Conservation (phyloP, 2,329 filamentous ascomycete genomes). For the Pyrenochaeta sp. region DNA sequence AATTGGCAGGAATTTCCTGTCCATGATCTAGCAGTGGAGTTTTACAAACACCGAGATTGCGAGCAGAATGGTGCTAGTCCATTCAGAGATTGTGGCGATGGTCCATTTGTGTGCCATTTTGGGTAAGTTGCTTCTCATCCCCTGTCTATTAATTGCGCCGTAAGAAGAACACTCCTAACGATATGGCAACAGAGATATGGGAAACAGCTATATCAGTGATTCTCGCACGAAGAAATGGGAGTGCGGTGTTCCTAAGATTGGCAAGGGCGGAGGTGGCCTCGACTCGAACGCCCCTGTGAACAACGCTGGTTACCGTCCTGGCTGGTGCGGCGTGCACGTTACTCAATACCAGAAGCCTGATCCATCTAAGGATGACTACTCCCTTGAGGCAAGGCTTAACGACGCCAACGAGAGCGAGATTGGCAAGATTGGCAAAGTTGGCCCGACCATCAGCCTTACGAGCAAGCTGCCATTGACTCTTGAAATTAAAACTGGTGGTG, state of each 20-base stretch:
- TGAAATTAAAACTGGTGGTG: constrained; percentile 9
- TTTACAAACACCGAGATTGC: neutral
- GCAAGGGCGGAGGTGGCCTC: constrained; percentile 5
- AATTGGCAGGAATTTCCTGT: constrained; percentile 11
- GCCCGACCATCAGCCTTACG: constrained; percentile 1
- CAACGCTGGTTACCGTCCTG: constrained; percentile 7
- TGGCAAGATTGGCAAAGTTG: constrained; percentile 1
- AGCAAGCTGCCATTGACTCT: constrained; percentile 11
- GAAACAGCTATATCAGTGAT: neutral
- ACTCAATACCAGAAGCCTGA: constrained; percentile 18
- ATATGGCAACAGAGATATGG: neutral
- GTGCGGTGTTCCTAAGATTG: constrained; percentile 15
- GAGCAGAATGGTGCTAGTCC: neutral
- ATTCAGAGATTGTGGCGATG: constrained; percentile 2
- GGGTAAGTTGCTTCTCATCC: neutral
- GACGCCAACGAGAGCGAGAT: constrained; percentile 15
- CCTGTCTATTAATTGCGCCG: too few relatives aligned
- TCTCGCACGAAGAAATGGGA: constrained; percentile 7
- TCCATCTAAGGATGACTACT: constrained; percentile 12
- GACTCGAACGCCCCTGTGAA: constrained; percentile 11
- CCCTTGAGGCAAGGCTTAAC: constrained; percentile 9
- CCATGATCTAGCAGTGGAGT: neutral
- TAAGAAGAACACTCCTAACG: too few relatives aligned
- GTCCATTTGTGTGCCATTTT: constrained; percentile 4
- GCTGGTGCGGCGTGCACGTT: constrained; percentile 14